Percentiles rank a stretch among this genome's conserved stretches.
Evolutionary conservation across 2,329 filamentous ascomycete species (phyloP).

Genomic region (Aspergillus quadricinctus): DNA sequence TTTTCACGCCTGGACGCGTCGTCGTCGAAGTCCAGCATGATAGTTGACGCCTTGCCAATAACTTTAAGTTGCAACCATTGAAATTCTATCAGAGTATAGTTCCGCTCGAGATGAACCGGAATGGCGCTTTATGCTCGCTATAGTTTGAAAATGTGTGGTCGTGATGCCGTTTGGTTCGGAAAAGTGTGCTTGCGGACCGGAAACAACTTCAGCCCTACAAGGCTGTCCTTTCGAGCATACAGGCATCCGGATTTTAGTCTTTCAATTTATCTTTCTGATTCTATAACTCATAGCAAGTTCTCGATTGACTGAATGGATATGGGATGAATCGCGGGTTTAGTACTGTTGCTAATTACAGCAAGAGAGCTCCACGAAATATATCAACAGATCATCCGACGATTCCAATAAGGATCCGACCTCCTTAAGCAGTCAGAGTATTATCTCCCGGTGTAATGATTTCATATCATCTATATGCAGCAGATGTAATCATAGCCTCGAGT

Average conservation of each 20-base stretch:
- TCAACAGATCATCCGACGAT: no score
- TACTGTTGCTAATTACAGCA: background rate
- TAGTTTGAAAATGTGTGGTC: background rate
- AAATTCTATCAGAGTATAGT: background rate
- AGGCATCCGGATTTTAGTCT: background rate
- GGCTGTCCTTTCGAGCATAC: background rate
- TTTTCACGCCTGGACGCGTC: conserved; percentile 47
- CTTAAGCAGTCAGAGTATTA: no score
- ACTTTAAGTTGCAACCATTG: background rate
- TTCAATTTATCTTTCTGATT: background rate
- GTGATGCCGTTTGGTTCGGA: background rate
- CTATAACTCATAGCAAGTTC: background rate
- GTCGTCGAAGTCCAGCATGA: conserved; percentile 44
- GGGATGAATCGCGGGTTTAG: background rate
- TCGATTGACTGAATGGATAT: no score
- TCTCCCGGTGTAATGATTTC: no score
- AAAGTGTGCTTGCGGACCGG: background rate
- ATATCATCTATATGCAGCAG: background rate
- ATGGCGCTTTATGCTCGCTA: background rate
- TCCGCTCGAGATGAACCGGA: background rate
- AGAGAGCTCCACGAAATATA: background rate
- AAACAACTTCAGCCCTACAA: background rate
- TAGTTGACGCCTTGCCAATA: background rate
- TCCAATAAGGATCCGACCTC: no score
- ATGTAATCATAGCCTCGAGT: background rate